Percentiles rank a stretch among this genome's conserved stretches.
These are phyloP conservation scores for Eimeria praecox DNA, from an alignment of 169 alveolate genomes.

Conservation along the genomic window DNA sequence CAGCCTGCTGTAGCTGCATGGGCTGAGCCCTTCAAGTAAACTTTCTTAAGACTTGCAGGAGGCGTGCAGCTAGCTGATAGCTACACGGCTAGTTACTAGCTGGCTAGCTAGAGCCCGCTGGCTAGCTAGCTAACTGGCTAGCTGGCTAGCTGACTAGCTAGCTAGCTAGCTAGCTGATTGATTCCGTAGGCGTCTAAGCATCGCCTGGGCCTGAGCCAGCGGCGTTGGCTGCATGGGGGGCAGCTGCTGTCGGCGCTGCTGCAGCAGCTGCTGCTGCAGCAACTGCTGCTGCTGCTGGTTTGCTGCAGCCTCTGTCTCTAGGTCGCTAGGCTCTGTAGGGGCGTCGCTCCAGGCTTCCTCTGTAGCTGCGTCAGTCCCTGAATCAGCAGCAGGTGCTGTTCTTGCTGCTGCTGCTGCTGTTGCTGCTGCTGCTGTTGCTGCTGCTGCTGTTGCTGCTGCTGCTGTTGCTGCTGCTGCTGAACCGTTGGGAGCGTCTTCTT, in stretches of 20 bases:
- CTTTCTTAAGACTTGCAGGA: too few species aligned
- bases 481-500: conserved; percentile 15
- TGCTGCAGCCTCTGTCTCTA: conserved; percentile 17
- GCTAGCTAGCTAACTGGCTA: not conserved
- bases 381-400: conserved; percentile 21
- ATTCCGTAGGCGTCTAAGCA: not conserved
- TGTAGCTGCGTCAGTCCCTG: conserved; percentile 21
- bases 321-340: conserved; percentile 52
- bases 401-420: not conserved
- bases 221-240: conserved; percentile 59
- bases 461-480: not conserved
- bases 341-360: conserved; percentile 71
- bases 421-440: conserved; percentile 28
- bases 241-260: conserved; percentile 70
- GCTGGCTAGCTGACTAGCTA: not conserved
- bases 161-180: conserved; percentile 20
- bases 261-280: conserved; percentile 24
- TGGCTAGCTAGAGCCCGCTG: conserved; percentile 3
- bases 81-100: not conserved
- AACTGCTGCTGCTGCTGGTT: conserved; percentile 49
- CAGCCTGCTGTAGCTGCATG: not conserved
- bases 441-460: not conserved
- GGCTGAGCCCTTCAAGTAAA: too few species aligned
- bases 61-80: not conserved
- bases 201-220: conserved; percentile 45